Percentiles rank a stretch among this genome's conserved stretches.
Evolutionary conservation across 805 yeast genomes (phyloP).

Genomic region (Hanseniaspora valbyensis): DNA sequence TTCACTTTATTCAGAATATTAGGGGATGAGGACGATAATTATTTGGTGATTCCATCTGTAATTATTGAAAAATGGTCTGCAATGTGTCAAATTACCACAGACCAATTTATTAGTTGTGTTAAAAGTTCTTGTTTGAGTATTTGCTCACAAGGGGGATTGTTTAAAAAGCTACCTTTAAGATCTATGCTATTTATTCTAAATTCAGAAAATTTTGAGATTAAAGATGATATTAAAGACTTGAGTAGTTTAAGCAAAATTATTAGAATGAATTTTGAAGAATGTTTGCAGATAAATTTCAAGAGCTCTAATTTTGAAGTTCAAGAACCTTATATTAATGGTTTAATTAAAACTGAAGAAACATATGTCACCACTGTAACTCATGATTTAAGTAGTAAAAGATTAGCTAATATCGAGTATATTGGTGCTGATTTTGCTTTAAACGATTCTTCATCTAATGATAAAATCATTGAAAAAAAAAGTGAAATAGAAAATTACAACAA

Average conservation of each 20-base stretch:
- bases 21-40: constrained; percentile 10
- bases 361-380: constrained; percentile 75
- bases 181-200: constrained; percentile 44
- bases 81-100: constrained; percentile 1
- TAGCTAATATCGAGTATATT: constrained; percentile 60
- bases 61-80: constrained; percentile 4
- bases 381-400: constrained; percentile 68
- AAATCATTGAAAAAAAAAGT: constrained; percentile 45
- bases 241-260: constrained; percentile 12
- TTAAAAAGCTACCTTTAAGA: constrained; percentile 41
- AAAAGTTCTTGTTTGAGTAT: constrained; percentile 10
- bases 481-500: constrained; percentile 39
- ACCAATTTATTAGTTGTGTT: constrained; percentile 6
- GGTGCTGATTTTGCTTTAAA: constrained; percentile 42
- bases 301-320: constrained; percentile 40
- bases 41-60: neutral
- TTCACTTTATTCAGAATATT: neutral
- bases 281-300: constrained; percentile 9
- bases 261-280: neutral
- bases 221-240: constrained; percentile 13
- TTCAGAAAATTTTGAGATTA: constrained; percentile 15
- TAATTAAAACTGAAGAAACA: constrained; percentile 53
- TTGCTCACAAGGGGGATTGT: constrained; percentile 6
- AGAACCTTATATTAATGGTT: constrained; percentile 81
- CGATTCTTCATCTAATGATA: constrained; percentile 18